A percentile compares a stretch with the other conserved stretches of the same genome.
phyloP scores from a whole-genome alignment of 352 stramenopile species.

The Phytophthora foliorum region DNA sequence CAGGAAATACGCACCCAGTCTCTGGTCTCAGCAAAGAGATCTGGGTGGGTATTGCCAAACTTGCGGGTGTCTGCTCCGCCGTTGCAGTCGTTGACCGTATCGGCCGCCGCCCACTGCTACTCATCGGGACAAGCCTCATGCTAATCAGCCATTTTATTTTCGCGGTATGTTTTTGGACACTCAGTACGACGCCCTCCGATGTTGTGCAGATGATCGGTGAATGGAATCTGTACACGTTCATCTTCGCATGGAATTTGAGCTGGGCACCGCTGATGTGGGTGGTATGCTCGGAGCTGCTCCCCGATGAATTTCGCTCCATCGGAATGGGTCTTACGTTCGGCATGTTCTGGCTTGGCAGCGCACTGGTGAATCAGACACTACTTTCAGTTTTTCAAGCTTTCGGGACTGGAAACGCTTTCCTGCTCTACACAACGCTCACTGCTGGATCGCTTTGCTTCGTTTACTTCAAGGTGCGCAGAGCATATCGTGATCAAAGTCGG shows the following conservation, averaged over 20 bases:
- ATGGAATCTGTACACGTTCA: slow-evolving; percentile 77
- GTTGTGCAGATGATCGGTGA: slow-evolving; percentile 53
- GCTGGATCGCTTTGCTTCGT: slow-evolving; percentile 57
- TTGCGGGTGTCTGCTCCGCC: slow-evolving; percentile 66
- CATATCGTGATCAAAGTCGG: not conserved
- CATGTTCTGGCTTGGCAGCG: slow-evolving; percentile 75
- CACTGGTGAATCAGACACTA: slow-evolving; percentile 75
- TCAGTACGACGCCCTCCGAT: slow-evolving; percentile 32
- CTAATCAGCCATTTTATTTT: slow-evolving; percentile 60
- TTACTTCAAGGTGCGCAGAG: slow-evolving; percentile 52
- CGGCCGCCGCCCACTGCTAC: slow-evolving; percentile 66
- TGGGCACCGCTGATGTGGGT: slow-evolving; percentile 85
- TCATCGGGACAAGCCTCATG: slow-evolving; percentile 70
- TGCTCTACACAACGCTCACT: slow-evolving; percentile 65
- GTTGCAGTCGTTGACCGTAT: slow-evolving; percentile 64
- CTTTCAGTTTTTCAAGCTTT: slow-evolving; percentile 64
- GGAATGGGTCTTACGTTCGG: slow-evolving; percentile 82
- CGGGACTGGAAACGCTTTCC: slow-evolving; percentile 60
- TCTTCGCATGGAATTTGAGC: slow-evolving; percentile 82
- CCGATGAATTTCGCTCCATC: slow-evolving; percentile 75
- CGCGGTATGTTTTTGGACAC: slow-evolving; percentile 57
- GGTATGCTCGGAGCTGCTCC: slow-evolving; percentile 72
- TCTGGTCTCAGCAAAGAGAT: slow-evolving; percentile 63
- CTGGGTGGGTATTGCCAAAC: slow-evolving; percentile 71
- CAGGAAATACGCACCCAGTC: slow-evolving; percentile 16